Evolutionary conservation across 306 rosid genomes (phyloP), one percentile per base, ranked within the genome.

Genomic region (Corylus americana): DNA sequence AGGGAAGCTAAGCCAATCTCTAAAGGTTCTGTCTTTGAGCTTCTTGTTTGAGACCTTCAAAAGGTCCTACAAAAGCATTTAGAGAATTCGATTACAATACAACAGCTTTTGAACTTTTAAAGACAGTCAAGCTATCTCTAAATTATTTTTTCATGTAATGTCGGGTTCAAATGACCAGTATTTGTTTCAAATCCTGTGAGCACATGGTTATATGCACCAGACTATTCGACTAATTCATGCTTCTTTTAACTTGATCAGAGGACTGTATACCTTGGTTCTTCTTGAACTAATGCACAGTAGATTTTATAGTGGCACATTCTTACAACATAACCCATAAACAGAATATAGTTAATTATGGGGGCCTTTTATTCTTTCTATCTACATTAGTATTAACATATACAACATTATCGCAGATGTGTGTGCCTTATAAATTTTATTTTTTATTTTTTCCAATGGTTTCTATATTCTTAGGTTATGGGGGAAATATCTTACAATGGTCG

Each of bases 401-500:
- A 25, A 3, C 68, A 27, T 61, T 61, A 61, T 25, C 39, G 25
- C 42, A 61, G n/a, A 61, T 39, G 13, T 11, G 68, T 27, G 9
- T 27, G 42, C 68, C 37, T 61, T 27, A 25, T 4, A 27, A 27
- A 4, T 42, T 42, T 27, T 62, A 27, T 12, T 25, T 29, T 29
- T 29, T 42, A 62, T n/a, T 18, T 62, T 62, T 61, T 29, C 12
- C n/a, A 27, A 51, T 25, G 68, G n/a, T 62, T 62, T 81, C 42
- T 11, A 3, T 12, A 42, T 42, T 42, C 45, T 25, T 20, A 87
- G 88, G 17, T 70, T n/a, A 77, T 84, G 8, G 98, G 97, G 45
- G 90, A 92, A 87, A 78, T 90, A 57, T 81, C 88, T 73, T 94
- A 88, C 88, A 90, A 94, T 55, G 96, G 90, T 31, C 66, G 75